phyloP scores from a whole-genome alignment of 257 asterid species.

The Przewalskia tangutica region DNA sequence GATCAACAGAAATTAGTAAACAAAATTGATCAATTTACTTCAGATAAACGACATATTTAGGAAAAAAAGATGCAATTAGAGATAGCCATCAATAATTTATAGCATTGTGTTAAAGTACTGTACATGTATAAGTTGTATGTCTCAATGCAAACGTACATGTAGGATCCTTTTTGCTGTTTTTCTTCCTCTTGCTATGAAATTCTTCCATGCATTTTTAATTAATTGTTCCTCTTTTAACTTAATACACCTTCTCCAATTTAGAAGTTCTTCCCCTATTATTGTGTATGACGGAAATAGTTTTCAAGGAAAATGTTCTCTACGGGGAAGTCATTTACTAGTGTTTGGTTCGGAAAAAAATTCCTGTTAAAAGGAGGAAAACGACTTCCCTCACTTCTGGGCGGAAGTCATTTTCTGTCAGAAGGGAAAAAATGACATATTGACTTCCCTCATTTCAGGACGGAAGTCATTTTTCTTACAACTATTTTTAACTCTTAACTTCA shows the following conservation, averaged over 20 bases:
- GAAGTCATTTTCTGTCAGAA: no score
- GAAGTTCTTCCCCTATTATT: not conserved
- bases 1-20: constrained; percentile 24
- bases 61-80: not conserved
- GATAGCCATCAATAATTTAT: not conserved
- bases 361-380: no score
- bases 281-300: no score
- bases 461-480: no score
- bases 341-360: no score
- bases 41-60: not conserved
- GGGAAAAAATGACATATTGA: no score
- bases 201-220: not conserved
- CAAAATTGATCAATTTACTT: not conserved
- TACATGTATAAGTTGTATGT: no score
- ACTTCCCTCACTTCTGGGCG: no score
- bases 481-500: not conserved
- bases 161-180: not conserved
- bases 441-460: no score
- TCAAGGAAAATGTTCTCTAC: no score
- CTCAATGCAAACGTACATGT: not conserved
- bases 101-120: not conserved
- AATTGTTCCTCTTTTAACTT: not conserved
- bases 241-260: not conserved
- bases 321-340: no score
- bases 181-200: not conserved